Evolutionary conservation across 163 green algal species (phyloP).

Genomic region (Scenedesmus sp.): DNA sequence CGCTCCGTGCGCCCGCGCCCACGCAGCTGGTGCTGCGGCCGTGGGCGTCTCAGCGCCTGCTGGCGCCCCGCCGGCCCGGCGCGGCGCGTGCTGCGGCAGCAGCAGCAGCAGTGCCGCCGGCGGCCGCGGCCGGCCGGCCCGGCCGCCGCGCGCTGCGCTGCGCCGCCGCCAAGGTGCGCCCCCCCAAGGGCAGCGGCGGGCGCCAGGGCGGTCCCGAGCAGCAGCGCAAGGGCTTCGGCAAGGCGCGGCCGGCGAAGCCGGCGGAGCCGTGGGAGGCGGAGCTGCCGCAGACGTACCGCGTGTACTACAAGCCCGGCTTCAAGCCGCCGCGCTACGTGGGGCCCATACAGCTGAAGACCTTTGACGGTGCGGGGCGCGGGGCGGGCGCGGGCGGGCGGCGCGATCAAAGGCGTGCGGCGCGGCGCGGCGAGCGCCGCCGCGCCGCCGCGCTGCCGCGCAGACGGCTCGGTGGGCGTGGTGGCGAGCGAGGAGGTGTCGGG

Average conservation of each 20-base stretch:
- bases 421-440: too few relatives aligned
- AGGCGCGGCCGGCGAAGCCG: neutral
- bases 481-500: neutral
- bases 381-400: too few relatives aligned
- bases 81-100: neutral
- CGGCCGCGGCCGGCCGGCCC: too few relatives aligned
- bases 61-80: too few relatives aligned
- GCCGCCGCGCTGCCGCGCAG: too few relatives aligned
- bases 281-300: constrained; percentile 8
- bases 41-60: too few relatives aligned
- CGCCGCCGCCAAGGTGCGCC: too few relatives aligned
- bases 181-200: too few relatives aligned
- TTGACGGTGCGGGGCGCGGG: constrained; percentile 9
- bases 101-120: neutral
- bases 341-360: constrained; percentile 13
- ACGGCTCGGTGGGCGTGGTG: constrained; percentile 9
- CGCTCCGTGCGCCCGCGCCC: too few relatives aligned
- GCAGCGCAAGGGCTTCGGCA: constrained; percentile 23
- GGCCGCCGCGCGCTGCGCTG: neutral
- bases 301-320: constrained; percentile 43
- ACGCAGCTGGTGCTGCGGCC: too few relatives aligned
- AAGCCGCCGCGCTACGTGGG: constrained; percentile 31
- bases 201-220: neutral
- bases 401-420: too few relatives aligned
- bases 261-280: constrained; percentile 40